Base-by-base conservation (phyloP, 164 flowering plant genomes). In the Litsea cubeba region DNA sequence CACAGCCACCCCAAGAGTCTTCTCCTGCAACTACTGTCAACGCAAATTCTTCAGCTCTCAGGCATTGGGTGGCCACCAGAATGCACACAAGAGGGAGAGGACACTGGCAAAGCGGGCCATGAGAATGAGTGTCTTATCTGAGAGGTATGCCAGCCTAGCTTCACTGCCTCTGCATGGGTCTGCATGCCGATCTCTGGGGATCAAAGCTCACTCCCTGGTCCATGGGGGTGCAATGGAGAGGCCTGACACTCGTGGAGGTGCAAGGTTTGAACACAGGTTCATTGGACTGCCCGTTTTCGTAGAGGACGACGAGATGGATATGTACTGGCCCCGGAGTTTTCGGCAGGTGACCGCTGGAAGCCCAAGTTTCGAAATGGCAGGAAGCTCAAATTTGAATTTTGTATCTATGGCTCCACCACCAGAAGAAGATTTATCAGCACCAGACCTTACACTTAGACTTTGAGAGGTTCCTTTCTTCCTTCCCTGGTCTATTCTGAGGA, bases 51-150 rank as follows among this genome's bases (percentile, higher is more conserved):
- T 77, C 76, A 93, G 95, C 83, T 91, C 96, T 1, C 98, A 91
- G 76, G 98, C 98, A 3, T 72, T 91, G 15, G 96, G 98, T 22
- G 98, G 98, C 14, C 95, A 93, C 77, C 98, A 90, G 77, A 93
- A 93, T 78, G 96, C 96, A 14, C 98, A 91, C 69, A 93, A 93
- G 77, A 79, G 96, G 69, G 96, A 93, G 79, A 79, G 93, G 71
- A 88, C 93, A 28, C 82, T 93, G 69, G 94, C 95, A 4, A 93
- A 93, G 77, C 81, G 98, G 5, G 96, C 94, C 17, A 83, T 87
- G 88, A 79, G 91, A 62, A 91, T 93, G 91, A 93, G 92, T 8
- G 80, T 87, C 74, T 85, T 90, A 54, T 84, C 92, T 0, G 86
- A 87, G 64, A 82, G 88, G 79, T 90, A 87, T 68, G 81, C 91